Conservation (phyloP, 2,329 filamentous ascomycete species). For the Fusarium sp. region DNA sequence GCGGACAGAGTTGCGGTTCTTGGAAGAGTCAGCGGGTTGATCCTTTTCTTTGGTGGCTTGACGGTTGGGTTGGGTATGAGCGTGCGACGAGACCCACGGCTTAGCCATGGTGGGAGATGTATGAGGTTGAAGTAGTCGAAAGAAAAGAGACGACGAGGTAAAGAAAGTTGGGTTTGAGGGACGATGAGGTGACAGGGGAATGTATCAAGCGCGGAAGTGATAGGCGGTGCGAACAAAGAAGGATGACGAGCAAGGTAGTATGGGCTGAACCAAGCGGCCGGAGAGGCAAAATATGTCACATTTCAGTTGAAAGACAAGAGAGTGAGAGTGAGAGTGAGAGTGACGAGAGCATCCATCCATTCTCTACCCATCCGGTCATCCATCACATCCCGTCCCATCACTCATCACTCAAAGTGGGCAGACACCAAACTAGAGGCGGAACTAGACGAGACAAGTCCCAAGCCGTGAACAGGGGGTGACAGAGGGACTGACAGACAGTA, state of each 20-base stretch:
- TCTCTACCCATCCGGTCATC: slow-evolving; percentile 11
- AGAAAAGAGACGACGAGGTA: slow-evolving; percentile 1
- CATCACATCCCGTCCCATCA: slow-evolving; percentile 11
- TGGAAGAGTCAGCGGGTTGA: slow-evolving; percentile 45
- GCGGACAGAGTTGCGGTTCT: slow-evolving; percentile 67
- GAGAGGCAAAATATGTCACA: slow-evolving; percentile 19
- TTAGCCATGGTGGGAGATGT: slow-evolving; percentile 37
- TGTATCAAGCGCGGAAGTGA: slow-evolving; percentile 33
- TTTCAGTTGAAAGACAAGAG: slow-evolving; percentile 27
- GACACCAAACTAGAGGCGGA: slow-evolving; percentile 30
- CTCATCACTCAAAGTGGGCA: slow-evolving; percentile 33
- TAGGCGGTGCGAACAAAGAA: slow-evolving; percentile 30
- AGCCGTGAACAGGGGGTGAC: slow-evolving; percentile 16
- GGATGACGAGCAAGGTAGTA: slow-evolving; percentile 20
- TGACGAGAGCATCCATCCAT: slow-evolving; percentile 3
- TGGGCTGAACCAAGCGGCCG: slow-evolving; percentile 36
- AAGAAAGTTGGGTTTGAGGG: neutral
- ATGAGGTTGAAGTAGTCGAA: slow-evolving; percentile 16
- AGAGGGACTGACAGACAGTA: neutral
- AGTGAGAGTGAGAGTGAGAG: neutral
- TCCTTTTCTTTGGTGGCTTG: slow-evolving; percentile 28
- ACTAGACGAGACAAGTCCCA: slow-evolving; percentile 25
- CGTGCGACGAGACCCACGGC: slow-evolving; percentile 34
- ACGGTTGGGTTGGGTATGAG: slow-evolving; percentile 33
- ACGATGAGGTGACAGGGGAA: slow-evolving; percentile 27